Base-by-base conservation (phyloP, 2,329 filamentous ascomycete species). In the Phialophora verrucosa region DNA sequence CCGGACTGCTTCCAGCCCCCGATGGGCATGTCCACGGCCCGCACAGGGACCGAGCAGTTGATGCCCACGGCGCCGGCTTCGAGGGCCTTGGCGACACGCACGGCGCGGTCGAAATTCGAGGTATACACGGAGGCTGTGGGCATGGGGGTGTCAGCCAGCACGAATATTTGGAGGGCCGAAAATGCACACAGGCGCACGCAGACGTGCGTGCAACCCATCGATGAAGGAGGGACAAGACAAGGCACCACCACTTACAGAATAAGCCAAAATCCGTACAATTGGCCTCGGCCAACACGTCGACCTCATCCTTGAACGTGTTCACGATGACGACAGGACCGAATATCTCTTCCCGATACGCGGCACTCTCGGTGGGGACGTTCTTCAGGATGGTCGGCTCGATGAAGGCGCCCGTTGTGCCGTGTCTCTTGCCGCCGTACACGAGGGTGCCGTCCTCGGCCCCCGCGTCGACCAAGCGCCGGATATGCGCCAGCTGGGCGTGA, bases 401-500 rank as follows among this genome's bases (percentile, higher is more conserved):
- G 20, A 63, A 63, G 1, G 60, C 60, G 11, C 88, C 88, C 73
- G 79, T 10, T 80, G 83, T 87, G 90, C n/a, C 88, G 87, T 62
- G 82, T 76, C 38, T 47, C 20, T 2, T 73, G 59, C 17, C 70
- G 69, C 12, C 79, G 75, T 29, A 78, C 74, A 59, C 85, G 84
- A 20, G 83, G 85, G 14, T 80, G 70, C 1, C 84, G 44, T 85
- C 83, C 68, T 79, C 78, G 71, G 83, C 80, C 63, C 83, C 85
- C 58, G 87, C 84, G 5, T 80, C 79, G 60, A 89, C 81, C 67
- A 88, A 82, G 11, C 79, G 75, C 70, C 83, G 84, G 29, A 87
- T 85, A 29, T 83, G 83, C 44, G 88, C 84, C 72, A 83, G 90
- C 75, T 91, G 88, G 82, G 86, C 84, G 69, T 82, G 76, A 76